Base-by-base conservation (phyloP, 2,329 filamentous ascomycete genomes). In the Aspergillus puulaauensis region DNA sequence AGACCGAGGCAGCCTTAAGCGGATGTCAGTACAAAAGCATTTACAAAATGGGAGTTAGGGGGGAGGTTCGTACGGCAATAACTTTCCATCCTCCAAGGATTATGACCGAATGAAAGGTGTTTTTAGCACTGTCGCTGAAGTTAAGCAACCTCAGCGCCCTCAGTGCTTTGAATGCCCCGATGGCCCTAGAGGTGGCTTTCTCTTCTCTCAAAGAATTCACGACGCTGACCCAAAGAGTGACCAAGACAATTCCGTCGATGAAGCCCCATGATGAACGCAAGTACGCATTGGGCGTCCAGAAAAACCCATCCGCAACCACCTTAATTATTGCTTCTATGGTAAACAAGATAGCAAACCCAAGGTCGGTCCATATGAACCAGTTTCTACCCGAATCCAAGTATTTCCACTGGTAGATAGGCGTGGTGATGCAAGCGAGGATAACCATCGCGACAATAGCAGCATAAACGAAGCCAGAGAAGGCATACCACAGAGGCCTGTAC, bases 241-340 rank as follows among this genome's bases (percentile, higher is more conserved):
- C 79, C 52, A 99, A 80, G 64, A 99, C 95, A 45, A 98, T 76
- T 0, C 89, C 91, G 70, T 99, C 95, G 63, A 99, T 97, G 61
- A 96, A 87, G 6, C 95, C 96, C 95, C 95, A 99, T 0, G 93
- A 93, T 70, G 93, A 93, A 67, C 95, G 88, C 72, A 97, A 91
- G 71, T 96, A 99, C 3, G 96, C 96, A 75, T 99, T 97, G 0
- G 95, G 95, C 0, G 95, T 97, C 86, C 91, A 98, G 72, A 97
- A 90, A 67, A 96, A 90, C 7, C 95, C 95, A 76, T 99, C 95
- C 0, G 95, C 95, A 66, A 99, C 86, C 55, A 96, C 87, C 73
- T 99, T 99, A 77, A 99, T 93, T 6, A 87, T 69, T 0, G 93
- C 91, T 74, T 99, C 95, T 6, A 90, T 70, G 0, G 89, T 90